Percentiles rank a stretch among this genome's conserved stretches.
These are phyloP conservation scores for Paecilomyces variotii DNA, from an alignment of 2,329 filamentous ascomycete genomes.

Conservation along the genomic window DNA sequence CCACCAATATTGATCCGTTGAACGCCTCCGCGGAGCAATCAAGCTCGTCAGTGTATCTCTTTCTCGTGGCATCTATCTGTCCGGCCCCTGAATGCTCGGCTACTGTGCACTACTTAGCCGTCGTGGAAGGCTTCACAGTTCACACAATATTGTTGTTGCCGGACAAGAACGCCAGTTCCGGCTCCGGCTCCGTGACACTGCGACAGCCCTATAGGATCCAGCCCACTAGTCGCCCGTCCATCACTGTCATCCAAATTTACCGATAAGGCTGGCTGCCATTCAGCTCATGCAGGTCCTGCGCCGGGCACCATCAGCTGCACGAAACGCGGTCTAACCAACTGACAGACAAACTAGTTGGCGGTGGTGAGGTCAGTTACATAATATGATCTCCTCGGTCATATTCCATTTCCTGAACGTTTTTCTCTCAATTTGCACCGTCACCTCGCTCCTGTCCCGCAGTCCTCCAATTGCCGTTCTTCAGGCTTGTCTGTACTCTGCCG, in stretches of 20 bases:
- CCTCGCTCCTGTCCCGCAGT: neutral
- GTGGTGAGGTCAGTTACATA: neutral
- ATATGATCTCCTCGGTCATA: neutral
- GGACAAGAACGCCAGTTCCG: neutral
- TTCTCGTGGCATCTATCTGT: neutral
- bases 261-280: conserved; percentile 2
- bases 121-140: neutral
- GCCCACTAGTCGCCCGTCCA: neutral
- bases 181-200: neutral
- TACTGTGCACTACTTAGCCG: neutral
- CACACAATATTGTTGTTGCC: neutral
- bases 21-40: neutral
- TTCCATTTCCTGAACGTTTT: neutral
- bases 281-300: conserved; percentile 5
- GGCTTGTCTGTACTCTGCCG: neutral
- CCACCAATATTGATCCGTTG: neutral
- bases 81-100: neutral
- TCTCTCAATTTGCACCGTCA: neutral
- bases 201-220: neutral
- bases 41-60: neutral
- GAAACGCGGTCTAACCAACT: neutral
- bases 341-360: neutral
- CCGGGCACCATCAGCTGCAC: neutral
- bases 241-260: neutral
- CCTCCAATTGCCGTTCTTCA: neutral